Conservation (phyloP, 495 filamentous ascomycete genomes). For the Podospora pseudocomata region DNA sequence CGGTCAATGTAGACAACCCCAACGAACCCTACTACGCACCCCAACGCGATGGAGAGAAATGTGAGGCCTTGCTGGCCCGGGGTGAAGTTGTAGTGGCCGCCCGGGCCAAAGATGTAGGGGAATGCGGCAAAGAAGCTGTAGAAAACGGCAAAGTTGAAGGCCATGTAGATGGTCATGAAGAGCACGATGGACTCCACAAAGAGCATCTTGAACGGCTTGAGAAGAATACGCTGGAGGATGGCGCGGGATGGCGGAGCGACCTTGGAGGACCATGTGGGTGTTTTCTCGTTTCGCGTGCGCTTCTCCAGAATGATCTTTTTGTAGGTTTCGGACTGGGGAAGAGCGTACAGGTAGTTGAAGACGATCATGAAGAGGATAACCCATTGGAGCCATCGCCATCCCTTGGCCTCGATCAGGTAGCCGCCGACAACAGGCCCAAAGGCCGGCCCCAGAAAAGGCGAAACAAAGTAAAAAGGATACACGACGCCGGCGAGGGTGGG, state of each 20-base stretch:
- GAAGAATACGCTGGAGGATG: constrained; percentile 27
- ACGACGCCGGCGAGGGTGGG: constrained; percentile 8
- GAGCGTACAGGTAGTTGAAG: constrained; percentile 6
- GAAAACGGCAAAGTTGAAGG: constrained; percentile 60
- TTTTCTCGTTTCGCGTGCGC: not conserved
- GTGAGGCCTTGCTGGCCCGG: constrained; percentile 19
- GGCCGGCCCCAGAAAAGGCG: constrained; percentile 14
- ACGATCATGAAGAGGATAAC: constrained; percentile 18
- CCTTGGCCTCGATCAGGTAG: constrained; percentile 52
- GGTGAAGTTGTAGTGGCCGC: constrained; percentile 45
- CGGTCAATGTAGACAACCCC: constrained; percentile 45
- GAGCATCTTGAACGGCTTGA: constrained; percentile 60
- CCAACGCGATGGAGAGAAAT: constrained; percentile 26
- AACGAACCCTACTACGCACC: constrained; percentile 49
- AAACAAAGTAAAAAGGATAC: constrained; percentile 13
- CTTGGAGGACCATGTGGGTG: not conserved
- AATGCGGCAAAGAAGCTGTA: constrained; percentile 65
- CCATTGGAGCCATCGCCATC: constrained; percentile 57
- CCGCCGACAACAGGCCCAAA: constrained; percentile 57
- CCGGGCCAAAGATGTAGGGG: constrained; percentile 48
- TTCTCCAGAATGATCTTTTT: constrained; percentile 19
- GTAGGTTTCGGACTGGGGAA: constrained; percentile 18
- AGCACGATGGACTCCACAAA: constrained; percentile 63
- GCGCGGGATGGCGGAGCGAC: constrained; percentile 22
- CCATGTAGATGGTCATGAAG: constrained; percentile 58